phyloP scores from a whole-genome alignment of 768 basidiomycete genomes.

The Auricularia sp. region DNA sequence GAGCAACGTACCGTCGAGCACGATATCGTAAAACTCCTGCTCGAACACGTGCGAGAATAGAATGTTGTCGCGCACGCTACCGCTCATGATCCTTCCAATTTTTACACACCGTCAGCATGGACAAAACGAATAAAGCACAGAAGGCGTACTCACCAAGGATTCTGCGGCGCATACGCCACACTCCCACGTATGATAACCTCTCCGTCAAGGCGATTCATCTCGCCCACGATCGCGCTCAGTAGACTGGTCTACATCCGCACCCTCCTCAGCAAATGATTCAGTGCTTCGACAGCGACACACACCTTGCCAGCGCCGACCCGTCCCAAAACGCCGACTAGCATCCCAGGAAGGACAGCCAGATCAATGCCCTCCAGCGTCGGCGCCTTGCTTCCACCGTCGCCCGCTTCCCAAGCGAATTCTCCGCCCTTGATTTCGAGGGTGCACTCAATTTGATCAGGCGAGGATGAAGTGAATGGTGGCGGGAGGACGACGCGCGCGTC shows the following conservation, averaged over 20 bases:
- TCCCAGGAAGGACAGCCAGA: conserved; percentile 67
- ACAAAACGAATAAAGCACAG: background rate
- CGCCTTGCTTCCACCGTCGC: conserved; percentile 24
- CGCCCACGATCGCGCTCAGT: conserved; percentile 73
- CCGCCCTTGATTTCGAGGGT: conserved; percentile 63
- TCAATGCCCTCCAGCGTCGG: conserved; percentile 72
- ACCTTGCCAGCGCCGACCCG: conserved; percentile 90
- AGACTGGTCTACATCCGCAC: conserved; percentile 47
- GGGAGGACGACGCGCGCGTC: conserved; percentile 54
- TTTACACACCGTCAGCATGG: background rate
- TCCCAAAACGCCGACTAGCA: conserved; percentile 76
- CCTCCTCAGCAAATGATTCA: conserved; percentile 7
- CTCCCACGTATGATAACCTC: conserved; percentile 56
- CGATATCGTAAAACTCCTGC: conserved; percentile 69
- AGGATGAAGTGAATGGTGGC: background rate
- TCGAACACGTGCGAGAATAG: conserved; percentile 86
- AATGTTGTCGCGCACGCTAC: conserved; percentile 84
- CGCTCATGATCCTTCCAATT: conserved; percentile 61
- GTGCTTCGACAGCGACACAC: conserved; percentile 7
- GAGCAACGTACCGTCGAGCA: conserved; percentile 52
- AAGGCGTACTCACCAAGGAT: conserved; percentile 51
- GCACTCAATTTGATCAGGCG: conserved; percentile 13
- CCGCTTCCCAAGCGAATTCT: conserved; percentile 72
- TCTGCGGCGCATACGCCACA: conserved; percentile 78
- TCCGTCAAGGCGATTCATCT: conserved; percentile 73